phyloP scores from a whole-genome alignment of 305 asterid genomes.

The Salvia sclarea region DNA sequence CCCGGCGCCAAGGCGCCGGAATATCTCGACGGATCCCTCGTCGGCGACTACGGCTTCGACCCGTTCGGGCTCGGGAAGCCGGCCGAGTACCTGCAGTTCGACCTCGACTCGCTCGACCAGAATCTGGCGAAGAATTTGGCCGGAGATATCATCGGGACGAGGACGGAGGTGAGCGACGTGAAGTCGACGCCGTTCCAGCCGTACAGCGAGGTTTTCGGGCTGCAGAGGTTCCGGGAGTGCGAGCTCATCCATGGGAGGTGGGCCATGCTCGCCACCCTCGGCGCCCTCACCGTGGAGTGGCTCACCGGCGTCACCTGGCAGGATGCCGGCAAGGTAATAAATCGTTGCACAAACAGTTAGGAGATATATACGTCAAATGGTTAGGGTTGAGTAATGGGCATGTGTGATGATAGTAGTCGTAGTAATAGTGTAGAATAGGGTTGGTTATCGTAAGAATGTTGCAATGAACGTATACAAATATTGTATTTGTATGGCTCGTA shows the following conservation, averaged over 20 bases:
- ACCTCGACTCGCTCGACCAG: constrained; percentile 85
- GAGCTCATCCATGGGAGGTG: constrained; percentile 97
- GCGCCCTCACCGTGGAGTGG: constrained; percentile 89
- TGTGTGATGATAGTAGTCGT: no score
- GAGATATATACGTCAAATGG: no score
- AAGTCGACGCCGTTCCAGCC: constrained; percentile 93
- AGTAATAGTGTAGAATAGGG: no score
- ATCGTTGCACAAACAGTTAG: no score
- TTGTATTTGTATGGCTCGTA: no score
- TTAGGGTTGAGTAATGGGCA: no score
- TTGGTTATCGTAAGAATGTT: no score
- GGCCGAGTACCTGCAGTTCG: constrained; percentile 89
- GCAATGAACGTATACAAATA: no score
- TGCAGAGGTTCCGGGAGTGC: constrained; percentile 92
- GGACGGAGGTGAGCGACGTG: constrained; percentile 70
- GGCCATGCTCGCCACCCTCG: constrained; percentile 98
- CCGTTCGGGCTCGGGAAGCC: constrained; percentile 94
- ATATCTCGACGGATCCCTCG: constrained; percentile 76
- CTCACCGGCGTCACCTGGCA: constrained; percentile 98
- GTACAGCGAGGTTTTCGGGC: constrained; percentile 81
- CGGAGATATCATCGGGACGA: constrained; percentile 76
- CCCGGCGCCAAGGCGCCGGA: constrained; percentile 92
- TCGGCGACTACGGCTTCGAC: constrained; percentile 94
- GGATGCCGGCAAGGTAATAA: constrained; percentile 98
- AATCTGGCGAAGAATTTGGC: constrained; percentile 74